These are phyloP conservation scores for Apiotrichum sp. DNA, from an alignment of 1,284 basidiomycete species.

Conservation along the genomic window DNA sequence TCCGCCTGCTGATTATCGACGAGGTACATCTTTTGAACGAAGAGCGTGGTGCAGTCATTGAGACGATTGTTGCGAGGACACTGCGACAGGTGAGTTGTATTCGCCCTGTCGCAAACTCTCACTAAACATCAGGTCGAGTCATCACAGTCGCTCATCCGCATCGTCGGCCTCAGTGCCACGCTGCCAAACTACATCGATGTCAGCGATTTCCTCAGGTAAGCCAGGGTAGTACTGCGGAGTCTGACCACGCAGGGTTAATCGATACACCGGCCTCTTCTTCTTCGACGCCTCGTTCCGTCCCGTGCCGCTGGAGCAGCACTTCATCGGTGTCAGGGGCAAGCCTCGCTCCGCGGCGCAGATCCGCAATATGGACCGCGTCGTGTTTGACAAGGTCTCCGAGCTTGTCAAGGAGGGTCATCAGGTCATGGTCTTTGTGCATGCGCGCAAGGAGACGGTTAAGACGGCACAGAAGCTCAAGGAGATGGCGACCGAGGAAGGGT, in stretches of 20 bases:
- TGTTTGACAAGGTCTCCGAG: slow-evolving; percentile 72
- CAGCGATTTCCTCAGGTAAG: slow-evolving; percentile 82
- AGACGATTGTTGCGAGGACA: slow-evolving; percentile 95
- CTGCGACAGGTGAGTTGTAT: slow-evolving; percentile 59
- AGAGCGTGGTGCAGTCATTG: slow-evolving; percentile 96
- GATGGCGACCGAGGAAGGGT: slow-evolving; percentile 66
- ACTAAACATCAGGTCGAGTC: slow-evolving; percentile 62
- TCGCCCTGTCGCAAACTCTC: no score
- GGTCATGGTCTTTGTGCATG: slow-evolving; percentile 99
- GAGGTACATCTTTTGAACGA: slow-evolving; percentile 97
- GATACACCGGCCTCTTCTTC: slow-evolving; percentile 88
- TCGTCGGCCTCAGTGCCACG: slow-evolving; percentile 96
- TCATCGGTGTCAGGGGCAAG: slow-evolving; percentile 93
- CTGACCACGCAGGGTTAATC: slow-evolving; percentile 64
- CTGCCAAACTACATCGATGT: slow-evolving; percentile 97
- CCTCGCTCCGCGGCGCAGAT: slow-evolving; percentile 65
- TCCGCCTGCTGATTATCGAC: slow-evolving; percentile 94
- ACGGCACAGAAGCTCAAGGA: slow-evolving; percentile 81
- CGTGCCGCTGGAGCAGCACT: slow-evolving; percentile 95
- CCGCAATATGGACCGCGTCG: slow-evolving; percentile 81
- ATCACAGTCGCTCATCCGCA: slow-evolving; percentile 93
- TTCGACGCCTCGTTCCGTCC: slow-evolving; percentile 98
- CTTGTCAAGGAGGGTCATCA: slow-evolving; percentile 85
- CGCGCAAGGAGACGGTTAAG: slow-evolving; percentile 97
- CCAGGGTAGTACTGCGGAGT: background rate